Conservation (phyloP, 1,139 yeast genomes). For the Lizanozyma gosingica region DNA sequence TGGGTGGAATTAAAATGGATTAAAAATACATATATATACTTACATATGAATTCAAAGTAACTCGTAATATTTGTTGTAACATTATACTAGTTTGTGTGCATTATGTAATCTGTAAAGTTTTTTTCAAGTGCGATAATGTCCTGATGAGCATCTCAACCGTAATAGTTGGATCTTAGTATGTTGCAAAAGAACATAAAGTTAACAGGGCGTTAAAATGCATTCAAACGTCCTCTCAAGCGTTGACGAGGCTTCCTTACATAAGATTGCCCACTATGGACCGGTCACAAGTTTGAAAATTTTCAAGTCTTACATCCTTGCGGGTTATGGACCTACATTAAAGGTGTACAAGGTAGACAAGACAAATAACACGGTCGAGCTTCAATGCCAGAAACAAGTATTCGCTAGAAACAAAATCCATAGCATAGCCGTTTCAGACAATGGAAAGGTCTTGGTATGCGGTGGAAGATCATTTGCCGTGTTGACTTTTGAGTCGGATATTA, state of each 20-base stretch:
- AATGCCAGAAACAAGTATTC: conserved; percentile 43
- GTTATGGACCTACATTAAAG: conserved; percentile 64
- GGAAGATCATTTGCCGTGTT: conserved; percentile 57
- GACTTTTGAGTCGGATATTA: conserved; percentile 15
- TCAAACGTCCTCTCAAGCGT: neutral
- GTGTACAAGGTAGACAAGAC: conserved; percentile 30
- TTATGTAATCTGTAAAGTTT: too few relatives aligned
- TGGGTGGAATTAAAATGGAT: too few relatives aligned
- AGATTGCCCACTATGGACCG: conserved; percentile 54
- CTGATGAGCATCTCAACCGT: too few relatives aligned
- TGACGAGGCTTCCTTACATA: neutral
- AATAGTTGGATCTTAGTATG: too few relatives aligned
- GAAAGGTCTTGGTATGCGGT: conserved; percentile 48
- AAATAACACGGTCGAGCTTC: conserved; percentile 27
- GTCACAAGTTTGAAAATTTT: conserved; percentile 54
- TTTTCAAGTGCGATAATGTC: too few relatives aligned
- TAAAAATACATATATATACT: too few relatives aligned
- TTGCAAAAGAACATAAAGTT: too few relatives aligned
- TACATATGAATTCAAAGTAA: too few relatives aligned
- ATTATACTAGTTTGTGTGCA: too few relatives aligned
- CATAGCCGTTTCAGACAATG: conserved; percentile 32
- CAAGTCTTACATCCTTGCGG: conserved; percentile 41
- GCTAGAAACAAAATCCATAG: conserved; percentile 73
- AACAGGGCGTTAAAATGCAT: too few relatives aligned
- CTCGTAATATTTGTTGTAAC: too few relatives aligned